Evolutionary conservation across 2,329 filamentous ascomycete species (phyloP), one percentile per base, ranked within the genome.

Genomic region (Paraconiothyrium brasiliense): DNA sequence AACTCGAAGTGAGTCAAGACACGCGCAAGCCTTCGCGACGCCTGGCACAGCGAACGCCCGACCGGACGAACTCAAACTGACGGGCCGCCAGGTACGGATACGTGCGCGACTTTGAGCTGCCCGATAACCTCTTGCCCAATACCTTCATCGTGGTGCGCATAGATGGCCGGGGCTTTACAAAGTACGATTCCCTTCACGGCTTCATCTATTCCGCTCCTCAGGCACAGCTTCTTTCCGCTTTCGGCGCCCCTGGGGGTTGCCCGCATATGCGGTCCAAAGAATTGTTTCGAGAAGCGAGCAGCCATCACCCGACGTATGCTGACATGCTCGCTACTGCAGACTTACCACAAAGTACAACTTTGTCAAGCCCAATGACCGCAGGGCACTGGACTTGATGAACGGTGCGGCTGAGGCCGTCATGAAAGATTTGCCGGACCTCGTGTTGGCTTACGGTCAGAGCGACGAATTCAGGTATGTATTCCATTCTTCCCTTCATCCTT

Each of bases 141-240:
- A 98, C 94, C 30, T 99, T 94, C 93, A 91, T 98, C 59, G 93
- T 98, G 22, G 89, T 99, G 59, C 90, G 95, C 62, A 90, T 99
- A 72, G 95, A 99, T 80, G 95, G 95, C 27, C 87, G 94, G 66
- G 94, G 93, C 20, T 99, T 99, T 80, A 95, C 94, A 72, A 97
- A 97, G 93, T 96, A 71, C 10, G 68, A 55, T 58, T 32, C 27
- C 24, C 27, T 5, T 32, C 51, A 14, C 2, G 7, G 35, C 54
- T 43, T 4, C 27, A 47, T 44, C 43, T 48, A 9, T 27, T 34
- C 52, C 46, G 37, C 52, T 34, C 11, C 24, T 20, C 24, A 43
- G 22, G 37, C 32, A 46, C 30, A 54, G 22, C 59, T 39, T 48
- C 32, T 34, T 61, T 57, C 46, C 50, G 14, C 50, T 55, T 24